These are phyloP conservation scores for Silene latifolia DNA, from an alignment of 148 eudicot genomes.

Conservation along the genomic window DNA sequence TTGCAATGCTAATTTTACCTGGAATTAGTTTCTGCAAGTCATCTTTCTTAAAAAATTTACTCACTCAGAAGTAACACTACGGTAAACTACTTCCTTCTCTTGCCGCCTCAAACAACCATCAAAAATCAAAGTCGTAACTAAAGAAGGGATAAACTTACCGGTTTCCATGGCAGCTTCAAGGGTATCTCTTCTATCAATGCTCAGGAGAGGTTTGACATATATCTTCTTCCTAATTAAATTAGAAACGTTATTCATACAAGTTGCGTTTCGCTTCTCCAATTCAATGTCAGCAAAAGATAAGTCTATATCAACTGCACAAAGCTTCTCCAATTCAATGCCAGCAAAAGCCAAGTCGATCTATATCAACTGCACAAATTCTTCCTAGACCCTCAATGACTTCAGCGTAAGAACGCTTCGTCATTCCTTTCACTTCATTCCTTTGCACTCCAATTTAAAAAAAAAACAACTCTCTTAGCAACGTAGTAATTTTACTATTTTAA, in stretches of 20 bases:
- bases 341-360: too few relatives aligned
- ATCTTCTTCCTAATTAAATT: slow-evolving; percentile 28
- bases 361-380: slow-evolving; percentile 47
- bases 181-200: slow-evolving; percentile 87
- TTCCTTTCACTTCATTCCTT: slow-evolving; percentile 74
- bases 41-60: too few relatives aligned
- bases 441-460: slow-evolving; percentile 19
- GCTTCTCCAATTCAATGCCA: too few relatives aligned
- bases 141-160: too few relatives aligned
- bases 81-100: too few relatives aligned
- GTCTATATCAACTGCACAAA: slow-evolving; percentile 20
- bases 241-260: slow-evolving; percentile 21
- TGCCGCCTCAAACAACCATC: too few relatives aligned
- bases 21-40: too few relatives aligned
- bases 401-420: slow-evolving; percentile 80
- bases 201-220: slow-evolving; percentile 75
- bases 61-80: too few relatives aligned
- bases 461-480: not conserved
- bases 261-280: slow-evolving; percentile 19
- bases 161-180: slow-evolving; percentile 92
- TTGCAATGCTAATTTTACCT: too few relatives aligned
- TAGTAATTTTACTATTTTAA: too few relatives aligned
- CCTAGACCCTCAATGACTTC: slow-evolving; percentile 81
- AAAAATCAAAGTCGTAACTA: too few relatives aligned
- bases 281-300: not conserved